Conservation (phyloP, 1,284 basidiomycete genomes). For the Exobasidium rhododendri region DNA sequence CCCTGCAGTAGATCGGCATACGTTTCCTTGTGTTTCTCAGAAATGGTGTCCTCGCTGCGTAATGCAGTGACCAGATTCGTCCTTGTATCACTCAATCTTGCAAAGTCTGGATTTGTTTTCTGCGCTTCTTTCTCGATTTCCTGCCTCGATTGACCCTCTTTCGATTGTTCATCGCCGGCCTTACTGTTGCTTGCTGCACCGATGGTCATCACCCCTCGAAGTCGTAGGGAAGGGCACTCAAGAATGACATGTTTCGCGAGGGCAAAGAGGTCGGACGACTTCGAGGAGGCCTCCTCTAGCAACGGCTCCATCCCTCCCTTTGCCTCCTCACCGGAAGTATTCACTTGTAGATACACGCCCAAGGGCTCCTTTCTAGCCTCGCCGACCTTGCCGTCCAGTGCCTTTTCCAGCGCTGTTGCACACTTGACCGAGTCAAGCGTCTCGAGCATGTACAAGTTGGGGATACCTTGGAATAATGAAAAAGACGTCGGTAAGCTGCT, state of each 20-base stretch:
- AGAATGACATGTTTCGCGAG: slow-evolving; percentile 72
- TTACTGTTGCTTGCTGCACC: slow-evolving; percentile 62
- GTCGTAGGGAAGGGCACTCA: slow-evolving; percentile 69
- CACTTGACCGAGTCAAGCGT: slow-evolving; percentile 83
- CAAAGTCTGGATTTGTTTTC: slow-evolving; percentile 79
- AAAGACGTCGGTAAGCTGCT: slow-evolving; percentile 6
- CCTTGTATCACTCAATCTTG: slow-evolving; percentile 66
- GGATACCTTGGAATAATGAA: slow-evolving; percentile 64
- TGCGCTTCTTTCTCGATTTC: slow-evolving; percentile 49
- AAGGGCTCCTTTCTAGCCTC: slow-evolving; percentile 60
- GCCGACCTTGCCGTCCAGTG: slow-evolving; percentile 61
- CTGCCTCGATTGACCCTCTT: slow-evolving; percentile 48
- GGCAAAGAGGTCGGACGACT: slow-evolving; percentile 59
- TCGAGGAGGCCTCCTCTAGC: slow-evolving; percentile 21
- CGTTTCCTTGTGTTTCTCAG: slow-evolving; percentile 17
- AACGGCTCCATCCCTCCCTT: slow-evolving; percentile 81
- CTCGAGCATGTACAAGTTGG: slow-evolving; percentile 84
- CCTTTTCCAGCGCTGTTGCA: slow-evolving; percentile 77
- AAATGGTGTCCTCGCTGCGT: slow-evolving; percentile 14
- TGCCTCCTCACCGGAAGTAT: slow-evolving; percentile 84
- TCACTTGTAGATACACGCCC: slow-evolving; percentile 83
- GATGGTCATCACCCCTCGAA: slow-evolving; percentile 94
- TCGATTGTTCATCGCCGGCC: slow-evolving; percentile 51
- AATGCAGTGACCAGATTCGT: slow-evolving; percentile 61
- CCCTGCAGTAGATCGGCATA: slow-evolving; percentile 24